phyloP scores from a whole-genome alignment of 2,329 filamentous ascomycete genomes.

The Colletotrichum godetiae region DNA sequence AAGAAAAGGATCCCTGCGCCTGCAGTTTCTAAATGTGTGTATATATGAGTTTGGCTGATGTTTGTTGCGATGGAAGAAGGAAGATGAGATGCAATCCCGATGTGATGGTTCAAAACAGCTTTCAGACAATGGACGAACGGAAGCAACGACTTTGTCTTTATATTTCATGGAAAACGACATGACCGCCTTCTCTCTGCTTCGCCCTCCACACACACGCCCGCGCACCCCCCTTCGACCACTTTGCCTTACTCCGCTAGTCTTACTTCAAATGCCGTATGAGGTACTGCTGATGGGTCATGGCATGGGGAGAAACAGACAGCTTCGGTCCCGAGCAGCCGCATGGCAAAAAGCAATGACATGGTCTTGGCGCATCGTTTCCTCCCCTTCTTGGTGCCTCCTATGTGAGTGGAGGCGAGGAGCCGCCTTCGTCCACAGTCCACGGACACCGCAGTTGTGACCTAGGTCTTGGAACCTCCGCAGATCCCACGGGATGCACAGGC shows the following conservation, averaged over 20 bases:
- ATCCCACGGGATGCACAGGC: conserved; percentile 23
- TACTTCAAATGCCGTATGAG: not conserved
- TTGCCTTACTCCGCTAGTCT: not conserved
- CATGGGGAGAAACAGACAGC: not conserved
- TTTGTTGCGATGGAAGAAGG: conserved; percentile 24
- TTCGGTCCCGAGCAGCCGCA: conserved; percentile 32
- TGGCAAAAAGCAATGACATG: conserved; percentile 31
- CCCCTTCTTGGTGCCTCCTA: not conserved
- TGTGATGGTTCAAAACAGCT: conserved; percentile 12
- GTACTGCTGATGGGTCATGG: not conserved
- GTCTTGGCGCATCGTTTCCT: not conserved
- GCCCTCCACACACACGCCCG: not conserved
- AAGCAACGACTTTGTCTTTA: conserved; percentile 26
- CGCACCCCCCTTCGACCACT: not conserved
- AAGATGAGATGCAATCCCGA: conserved; percentile 19
- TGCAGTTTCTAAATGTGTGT: not conserved
- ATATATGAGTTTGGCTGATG: not conserved
- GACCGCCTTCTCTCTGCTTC: conserved; percentile 2
- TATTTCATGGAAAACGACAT: conserved; percentile 8
- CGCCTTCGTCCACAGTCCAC: conserved; percentile 9
- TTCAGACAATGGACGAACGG: conserved; percentile 7
- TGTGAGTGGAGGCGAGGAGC: not conserved
- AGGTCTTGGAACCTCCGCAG: conserved; percentile 18
- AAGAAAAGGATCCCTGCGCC: not conserved
- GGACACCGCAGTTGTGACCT: conserved; percentile 18